Evolutionary conservation across 495 filamentous ascomycete species (phyloP).

Genomic region (Neurospora pannonica): DNA sequence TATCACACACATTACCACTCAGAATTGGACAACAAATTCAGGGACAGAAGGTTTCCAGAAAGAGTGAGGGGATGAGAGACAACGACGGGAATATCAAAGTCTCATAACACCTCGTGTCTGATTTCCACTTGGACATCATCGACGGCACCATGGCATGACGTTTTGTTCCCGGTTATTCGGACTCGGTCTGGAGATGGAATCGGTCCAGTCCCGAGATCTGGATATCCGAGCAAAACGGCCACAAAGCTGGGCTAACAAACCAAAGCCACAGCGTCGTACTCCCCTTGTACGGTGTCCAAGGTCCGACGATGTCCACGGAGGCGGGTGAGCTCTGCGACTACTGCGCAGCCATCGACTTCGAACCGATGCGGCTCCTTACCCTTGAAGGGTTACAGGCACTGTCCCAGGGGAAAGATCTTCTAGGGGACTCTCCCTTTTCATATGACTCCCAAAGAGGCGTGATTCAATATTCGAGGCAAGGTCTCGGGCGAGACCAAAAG

Average conservation of each 20-base stretch:
- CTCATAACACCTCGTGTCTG: background rate
- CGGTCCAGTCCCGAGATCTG: background rate
- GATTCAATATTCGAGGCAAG: background rate
- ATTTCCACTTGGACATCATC: background rate
- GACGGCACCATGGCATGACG: background rate
- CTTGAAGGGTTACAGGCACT: background rate
- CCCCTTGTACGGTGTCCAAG: background rate
- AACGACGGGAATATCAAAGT: background rate
- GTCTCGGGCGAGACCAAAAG: background rate
- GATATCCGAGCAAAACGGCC: background rate
- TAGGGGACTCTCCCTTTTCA: rapidly evolving
- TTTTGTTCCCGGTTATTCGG: background rate
- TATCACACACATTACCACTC: no score
- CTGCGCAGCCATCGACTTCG: background rate
- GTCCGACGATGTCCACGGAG: background rate
- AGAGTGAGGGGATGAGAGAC: background rate
- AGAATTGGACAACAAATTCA: no score
- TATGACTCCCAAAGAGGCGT: background rate
- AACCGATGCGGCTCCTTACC: background rate
- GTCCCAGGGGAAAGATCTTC: background rate
- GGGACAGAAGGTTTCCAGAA: no score
- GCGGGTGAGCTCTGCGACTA: background rate
- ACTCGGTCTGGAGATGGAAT: background rate
- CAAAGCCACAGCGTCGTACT: background rate
- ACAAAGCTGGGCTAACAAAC: background rate